These are phyloP conservation scores for Paraphaeosphaeria sporulosa DNA, from an alignment of 2,329 filamentous ascomycete genomes.

Conservation along the genomic window DNA sequence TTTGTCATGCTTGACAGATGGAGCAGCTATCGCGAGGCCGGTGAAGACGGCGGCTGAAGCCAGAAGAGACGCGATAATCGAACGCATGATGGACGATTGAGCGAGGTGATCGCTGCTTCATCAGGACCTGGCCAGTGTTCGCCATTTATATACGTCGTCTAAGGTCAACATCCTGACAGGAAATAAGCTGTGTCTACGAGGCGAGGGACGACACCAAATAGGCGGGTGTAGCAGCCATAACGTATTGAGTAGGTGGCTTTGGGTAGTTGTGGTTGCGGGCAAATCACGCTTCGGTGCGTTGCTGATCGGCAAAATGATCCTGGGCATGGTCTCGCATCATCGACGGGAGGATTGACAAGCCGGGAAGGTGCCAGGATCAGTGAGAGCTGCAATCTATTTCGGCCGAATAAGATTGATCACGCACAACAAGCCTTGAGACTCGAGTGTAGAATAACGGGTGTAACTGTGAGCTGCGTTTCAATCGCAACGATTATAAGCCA, in stretches of 20 bases:
- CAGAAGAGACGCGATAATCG: conserved; percentile 19
- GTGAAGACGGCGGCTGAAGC: conserved; percentile 21
- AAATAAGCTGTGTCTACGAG: conserved; percentile 9
- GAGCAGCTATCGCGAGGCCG: conserved; percentile 22
- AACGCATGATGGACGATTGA: conserved; percentile 17
- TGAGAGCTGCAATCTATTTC: conserved; percentile 17
- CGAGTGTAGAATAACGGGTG: not conserved
- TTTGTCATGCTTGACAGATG: conserved; percentile 26
- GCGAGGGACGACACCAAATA: conserved; percentile 13
- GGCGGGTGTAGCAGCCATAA: conserved; percentile 18
- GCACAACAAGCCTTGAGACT: not conserved
- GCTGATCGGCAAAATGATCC: conserved; percentile 11
- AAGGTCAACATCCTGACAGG: not conserved
- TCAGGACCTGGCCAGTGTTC: not conserved
- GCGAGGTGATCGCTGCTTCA: not conserved
- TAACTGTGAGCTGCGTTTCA: not conserved
- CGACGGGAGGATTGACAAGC: conserved; percentile 13
- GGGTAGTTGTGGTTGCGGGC: conserved; percentile 5
- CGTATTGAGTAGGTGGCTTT: conserved; percentile 26
- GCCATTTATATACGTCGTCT: conserved; percentile 2
- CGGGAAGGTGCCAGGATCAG: conserved; percentile 19
- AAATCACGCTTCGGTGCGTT: conserved; percentile 12
- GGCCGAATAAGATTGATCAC: conserved; percentile 14
- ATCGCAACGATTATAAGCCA: not conserved
- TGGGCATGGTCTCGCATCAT: conserved; percentile 14